A percentile compares a stretch with the other conserved stretches of the same genome.
Evolutionary conservation across 2,329 filamentous ascomycete species (phyloP).

Genomic region (Cladophialophora exuberans): DNA sequence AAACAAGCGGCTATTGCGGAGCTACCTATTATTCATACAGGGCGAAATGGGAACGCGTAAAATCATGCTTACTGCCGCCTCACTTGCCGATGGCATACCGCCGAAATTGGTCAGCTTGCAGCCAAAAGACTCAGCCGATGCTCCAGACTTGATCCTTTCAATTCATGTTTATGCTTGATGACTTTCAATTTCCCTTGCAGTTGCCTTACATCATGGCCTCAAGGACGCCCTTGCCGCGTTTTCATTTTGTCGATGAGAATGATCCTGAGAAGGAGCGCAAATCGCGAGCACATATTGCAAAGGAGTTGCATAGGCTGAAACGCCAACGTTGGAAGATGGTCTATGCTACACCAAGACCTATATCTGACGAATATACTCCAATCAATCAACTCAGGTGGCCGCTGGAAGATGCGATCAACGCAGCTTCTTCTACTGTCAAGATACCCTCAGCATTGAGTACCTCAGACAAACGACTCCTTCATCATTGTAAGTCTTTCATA

Average conservation of each 20-base stretch:
- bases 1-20: too few species aligned
- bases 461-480: constrained; percentile 1
- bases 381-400: constrained; percentile 10
- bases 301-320: constrained; percentile 9
- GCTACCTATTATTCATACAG: too few species aligned
- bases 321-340: constrained; percentile 4
- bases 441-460: background rate
- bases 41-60: too few species aligned
- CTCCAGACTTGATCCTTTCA: too few species aligned
- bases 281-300: constrained; percentile 11
- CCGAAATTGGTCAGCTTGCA: too few species aligned
- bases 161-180: too few species aligned
- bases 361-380: background rate
- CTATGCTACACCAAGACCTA: background rate
- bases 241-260: constrained; percentile 14
- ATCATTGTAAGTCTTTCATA: constrained; percentile 6
- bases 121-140: too few species aligned
- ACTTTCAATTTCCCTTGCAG: background rate
- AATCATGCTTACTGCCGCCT: too few species aligned
- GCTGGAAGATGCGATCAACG: constrained; percentile 3
- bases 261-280: constrained; percentile 10
- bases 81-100: too few species aligned
- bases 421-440: constrained; percentile 6
- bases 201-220: background rate
- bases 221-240: background rate